Conservation (phyloP, 2,329 filamentous ascomycete species). For the Leptographium radiaticola region DNA sequence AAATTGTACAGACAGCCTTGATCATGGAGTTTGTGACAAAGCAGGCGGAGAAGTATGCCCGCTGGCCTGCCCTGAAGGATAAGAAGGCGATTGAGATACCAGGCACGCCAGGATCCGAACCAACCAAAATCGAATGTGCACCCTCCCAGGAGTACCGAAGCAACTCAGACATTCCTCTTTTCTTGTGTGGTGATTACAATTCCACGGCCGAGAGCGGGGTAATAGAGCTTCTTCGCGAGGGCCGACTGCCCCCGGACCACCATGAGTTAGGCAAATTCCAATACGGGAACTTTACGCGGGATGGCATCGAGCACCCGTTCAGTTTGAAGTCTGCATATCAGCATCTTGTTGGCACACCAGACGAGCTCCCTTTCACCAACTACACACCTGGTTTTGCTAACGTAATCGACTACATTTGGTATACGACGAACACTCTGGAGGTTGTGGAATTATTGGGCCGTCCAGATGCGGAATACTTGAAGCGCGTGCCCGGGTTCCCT, state of each 20-base stretch:
- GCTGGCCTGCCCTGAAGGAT: slow-evolving; percentile 68
- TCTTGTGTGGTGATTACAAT: slow-evolving; percentile 95
- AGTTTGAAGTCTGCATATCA: slow-evolving; percentile 83
- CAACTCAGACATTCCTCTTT: slow-evolving; percentile 75
- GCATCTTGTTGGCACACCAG: slow-evolving; percentile 66
- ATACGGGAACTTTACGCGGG: slow-evolving; percentile 84
- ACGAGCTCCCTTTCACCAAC: slow-evolving; percentile 87
- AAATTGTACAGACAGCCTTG: slow-evolving; percentile 90
- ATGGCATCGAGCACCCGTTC: slow-evolving; percentile 91
- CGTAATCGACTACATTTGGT: slow-evolving; percentile 96
- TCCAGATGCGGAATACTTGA: slow-evolving; percentile 73
- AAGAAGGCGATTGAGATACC: slow-evolving; percentile 48
- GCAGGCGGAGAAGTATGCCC: slow-evolving; percentile 71
- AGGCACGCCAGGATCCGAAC: slow-evolving; percentile 22
- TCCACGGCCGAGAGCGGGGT: slow-evolving; percentile 78
- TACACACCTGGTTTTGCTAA: slow-evolving; percentile 90
- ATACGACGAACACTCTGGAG: slow-evolving; percentile 78
- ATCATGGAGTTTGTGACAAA: slow-evolving; percentile 86
- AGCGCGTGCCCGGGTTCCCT: slow-evolving; percentile 79
- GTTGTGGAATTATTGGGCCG: slow-evolving; percentile 75
- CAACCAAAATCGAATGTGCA: slow-evolving; percentile 48
- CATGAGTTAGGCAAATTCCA: slow-evolving; percentile 66
- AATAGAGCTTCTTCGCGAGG: slow-evolving; percentile 77
- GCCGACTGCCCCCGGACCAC: slow-evolving; percentile 65
- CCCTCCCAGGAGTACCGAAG: slow-evolving; percentile 79